Conservation (phyloP, 2,329 filamentous ascomycete genomes). For the Dothideomycetes sp. region DNA sequence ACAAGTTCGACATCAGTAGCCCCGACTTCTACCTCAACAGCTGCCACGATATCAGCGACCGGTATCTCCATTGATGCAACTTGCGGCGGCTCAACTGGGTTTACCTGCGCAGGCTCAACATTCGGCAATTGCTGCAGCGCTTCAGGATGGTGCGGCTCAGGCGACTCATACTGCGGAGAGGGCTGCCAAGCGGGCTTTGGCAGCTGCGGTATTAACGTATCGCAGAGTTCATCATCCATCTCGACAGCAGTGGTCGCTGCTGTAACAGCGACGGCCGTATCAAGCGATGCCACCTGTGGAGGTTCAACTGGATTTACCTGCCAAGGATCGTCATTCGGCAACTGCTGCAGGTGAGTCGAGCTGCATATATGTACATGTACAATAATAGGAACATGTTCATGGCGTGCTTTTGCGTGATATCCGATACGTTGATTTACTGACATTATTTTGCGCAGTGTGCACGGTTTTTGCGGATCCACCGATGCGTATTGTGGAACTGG, state of each 20-base stretch:
- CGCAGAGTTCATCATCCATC: constrained; percentile 2
- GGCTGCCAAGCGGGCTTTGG: constrained; percentile 24
- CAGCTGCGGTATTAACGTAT: constrained; percentile 9
- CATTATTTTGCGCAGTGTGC: too few relatives aligned
- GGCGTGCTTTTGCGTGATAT: too few relatives aligned
- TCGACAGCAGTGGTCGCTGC: constrained; percentile 1
- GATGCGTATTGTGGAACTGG: constrained; percentile 27
- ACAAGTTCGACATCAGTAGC: constrained; percentile 2
- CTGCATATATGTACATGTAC: too few relatives aligned
- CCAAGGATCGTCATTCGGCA: constrained; percentile 20
- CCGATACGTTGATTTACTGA: too few relatives aligned
- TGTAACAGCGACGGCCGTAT: constrained; percentile 1
- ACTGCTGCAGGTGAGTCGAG: too few relatives aligned
- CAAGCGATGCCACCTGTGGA: constrained; percentile 21
- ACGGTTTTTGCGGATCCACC: constrained; percentile 25
- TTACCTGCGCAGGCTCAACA: constrained; percentile 8
- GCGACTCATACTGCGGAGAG: constrained; percentile 8
- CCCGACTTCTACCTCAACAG: constrained; percentile 8
- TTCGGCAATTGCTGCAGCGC: constrained; percentile 10
- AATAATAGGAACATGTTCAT: too few relatives aligned
- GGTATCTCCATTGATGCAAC: constrained; percentile 2
- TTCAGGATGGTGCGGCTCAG: constrained; percentile 7
- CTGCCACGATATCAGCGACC: constrained; percentile 5
- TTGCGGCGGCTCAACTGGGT: constrained; percentile 1
- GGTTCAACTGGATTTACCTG: constrained; percentile 24